Evolutionary conservation across 352 stramenopile genomes (phyloP).

Genomic region (Globisporangium ultimum): DNA sequence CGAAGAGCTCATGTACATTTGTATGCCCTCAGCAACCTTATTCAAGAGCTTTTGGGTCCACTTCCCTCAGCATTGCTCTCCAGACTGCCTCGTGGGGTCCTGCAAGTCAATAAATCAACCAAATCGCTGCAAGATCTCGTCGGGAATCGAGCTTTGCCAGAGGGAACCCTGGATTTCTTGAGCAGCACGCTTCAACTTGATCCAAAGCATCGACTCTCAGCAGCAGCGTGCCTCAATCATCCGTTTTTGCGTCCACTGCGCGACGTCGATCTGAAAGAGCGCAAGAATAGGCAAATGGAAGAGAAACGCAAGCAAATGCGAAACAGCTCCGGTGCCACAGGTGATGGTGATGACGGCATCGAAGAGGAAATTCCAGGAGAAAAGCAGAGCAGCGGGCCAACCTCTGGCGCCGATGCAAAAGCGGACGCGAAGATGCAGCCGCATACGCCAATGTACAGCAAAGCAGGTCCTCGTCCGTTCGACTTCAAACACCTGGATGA

Average conservation of each 20-base stretch:
- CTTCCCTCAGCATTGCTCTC: constrained; percentile 37
- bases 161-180: constrained; percentile 71
- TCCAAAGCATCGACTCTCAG: constrained; percentile 46
- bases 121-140: constrained; percentile 51
- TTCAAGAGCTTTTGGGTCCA: constrained; percentile 64
- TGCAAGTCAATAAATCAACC: constrained; percentile 26
- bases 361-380: constrained; percentile 73
- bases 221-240: constrained; percentile 47
- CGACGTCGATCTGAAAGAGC: constrained; percentile 42
- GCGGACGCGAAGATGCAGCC: constrained; percentile 13
- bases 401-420: constrained; percentile 15
- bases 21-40: constrained; percentile 48
- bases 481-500: constrained; percentile 24
- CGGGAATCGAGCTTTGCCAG: constrained; percentile 32
- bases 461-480: constrained; percentile 19
- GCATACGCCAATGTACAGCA: constrained; percentile 13
- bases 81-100: constrained; percentile 53
- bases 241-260: constrained; percentile 52
- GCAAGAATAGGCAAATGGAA: constrained; percentile 37
- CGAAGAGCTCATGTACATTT: not conserved
- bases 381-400: constrained; percentile 11
- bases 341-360: constrained; percentile 58
- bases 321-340: not conserved
- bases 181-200: constrained; percentile 59
- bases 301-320: constrained; percentile 24